Percentiles rank a stretch among this genome's conserved stretches.
These are phyloP conservation scores for Apiotrichum gamsii DNA, from an alignment of 1,284 basidiomycete genomes.

Conservation along the genomic window DNA sequence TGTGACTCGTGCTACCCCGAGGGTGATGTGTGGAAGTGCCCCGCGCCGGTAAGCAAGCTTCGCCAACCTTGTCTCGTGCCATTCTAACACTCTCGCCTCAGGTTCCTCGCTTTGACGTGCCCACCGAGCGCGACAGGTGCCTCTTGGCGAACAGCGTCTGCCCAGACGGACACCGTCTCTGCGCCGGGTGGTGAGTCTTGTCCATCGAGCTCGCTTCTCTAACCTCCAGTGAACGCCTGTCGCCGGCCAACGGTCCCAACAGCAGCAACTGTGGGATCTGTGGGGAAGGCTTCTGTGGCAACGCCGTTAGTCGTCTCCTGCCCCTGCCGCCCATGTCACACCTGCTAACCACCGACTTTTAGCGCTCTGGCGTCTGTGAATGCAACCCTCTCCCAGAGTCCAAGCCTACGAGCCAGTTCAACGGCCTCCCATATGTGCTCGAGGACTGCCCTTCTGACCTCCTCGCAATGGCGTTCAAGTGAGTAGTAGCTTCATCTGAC, in stretches of 20 bases:
- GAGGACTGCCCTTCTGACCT: conserved; percentile 21
- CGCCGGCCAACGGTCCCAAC: conserved; percentile 11
- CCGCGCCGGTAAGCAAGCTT: conserved; percentile 10
- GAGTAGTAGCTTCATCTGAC: background rate
- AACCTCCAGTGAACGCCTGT: conserved; percentile 18
- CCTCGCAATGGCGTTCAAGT: conserved; percentile 22
- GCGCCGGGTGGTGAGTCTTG: conserved; percentile 22
- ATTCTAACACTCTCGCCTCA: conserved; percentile 1
- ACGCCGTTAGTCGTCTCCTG: conserved; percentile 1
- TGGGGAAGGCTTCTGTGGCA: conserved; percentile 23
- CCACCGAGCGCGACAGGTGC: conserved; percentile 15
- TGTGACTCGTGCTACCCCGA: conserved; percentile 21
- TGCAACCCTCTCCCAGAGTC: conserved; percentile 12
- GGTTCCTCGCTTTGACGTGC: conserved; percentile 21
- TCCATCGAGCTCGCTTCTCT: too few relatives aligned
- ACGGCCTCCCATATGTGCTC: conserved; percentile 9
- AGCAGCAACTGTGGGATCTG: conserved; percentile 19
- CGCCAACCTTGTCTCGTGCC: background rate
- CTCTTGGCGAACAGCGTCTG: conserved; percentile 15
- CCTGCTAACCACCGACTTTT: background rate
- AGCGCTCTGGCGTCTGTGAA: conserved; percentile 7
- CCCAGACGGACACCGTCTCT: conserved; percentile 21
- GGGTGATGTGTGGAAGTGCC: conserved; percentile 19
- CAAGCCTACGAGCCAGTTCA: conserved; percentile 12
- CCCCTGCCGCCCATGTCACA: too few relatives aligned